These are phyloP conservation scores for Neoboletus magnificus DNA, from an alignment of 768 basidiomycete species.

Conservation along the genomic window DNA sequence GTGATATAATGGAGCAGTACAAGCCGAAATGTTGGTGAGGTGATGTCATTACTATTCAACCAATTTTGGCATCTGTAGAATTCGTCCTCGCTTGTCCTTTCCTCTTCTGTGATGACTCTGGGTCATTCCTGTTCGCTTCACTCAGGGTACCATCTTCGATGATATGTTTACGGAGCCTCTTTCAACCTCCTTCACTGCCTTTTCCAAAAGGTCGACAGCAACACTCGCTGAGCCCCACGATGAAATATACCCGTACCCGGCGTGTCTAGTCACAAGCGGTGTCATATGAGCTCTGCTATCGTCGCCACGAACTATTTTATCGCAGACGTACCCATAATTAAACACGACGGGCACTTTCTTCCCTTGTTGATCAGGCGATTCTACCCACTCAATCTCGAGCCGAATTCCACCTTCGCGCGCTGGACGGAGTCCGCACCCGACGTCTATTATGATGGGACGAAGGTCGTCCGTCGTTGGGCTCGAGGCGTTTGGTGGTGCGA, in stretches of 20 bases:
- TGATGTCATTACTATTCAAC: too few species aligned
- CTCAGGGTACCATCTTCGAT: neutral
- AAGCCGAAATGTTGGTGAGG: too few species aligned
- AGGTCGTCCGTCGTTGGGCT: constrained; percentile 48
- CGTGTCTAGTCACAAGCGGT: constrained; percentile 37
- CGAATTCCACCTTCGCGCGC: constrained; percentile 60
- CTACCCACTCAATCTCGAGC: constrained; percentile 45
- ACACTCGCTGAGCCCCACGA: constrained; percentile 59
- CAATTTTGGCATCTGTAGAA: neutral
- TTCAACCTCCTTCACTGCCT: neutral
- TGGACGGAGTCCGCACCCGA: constrained; percentile 44
- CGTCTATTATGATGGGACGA: constrained; percentile 40
- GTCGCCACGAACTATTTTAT: neutral
- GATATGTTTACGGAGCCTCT: neutral
- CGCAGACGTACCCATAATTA: constrained; percentile 43
- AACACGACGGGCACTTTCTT: constrained; percentile 46
- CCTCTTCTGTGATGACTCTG: neutral
- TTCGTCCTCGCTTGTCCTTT: neutral
- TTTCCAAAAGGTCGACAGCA: constrained; percentile 45
- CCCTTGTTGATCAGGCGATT: constrained; percentile 15
- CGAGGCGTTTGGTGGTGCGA: constrained; percentile 50
- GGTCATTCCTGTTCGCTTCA: neutral
- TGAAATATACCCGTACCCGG: constrained; percentile 54
- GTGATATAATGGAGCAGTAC: too few species aligned
- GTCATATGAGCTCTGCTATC: neutral